phyloP scores from a whole-genome alignment of 345 rosid species.

The Physaria fendleri region DNA sequence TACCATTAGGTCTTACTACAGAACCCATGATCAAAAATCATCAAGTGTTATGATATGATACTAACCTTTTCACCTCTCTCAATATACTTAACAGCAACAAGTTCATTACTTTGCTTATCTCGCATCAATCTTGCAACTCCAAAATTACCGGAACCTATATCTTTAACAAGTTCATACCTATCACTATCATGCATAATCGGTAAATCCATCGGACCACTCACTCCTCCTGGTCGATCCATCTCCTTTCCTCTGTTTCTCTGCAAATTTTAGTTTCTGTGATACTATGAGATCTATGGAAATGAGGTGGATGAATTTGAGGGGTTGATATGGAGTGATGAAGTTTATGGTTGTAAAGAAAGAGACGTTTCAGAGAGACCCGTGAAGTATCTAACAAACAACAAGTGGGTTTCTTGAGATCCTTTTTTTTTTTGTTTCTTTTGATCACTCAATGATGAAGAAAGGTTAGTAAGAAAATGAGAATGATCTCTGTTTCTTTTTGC shows the following conservation, averaged over 20 bases:
- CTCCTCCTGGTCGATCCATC: slow-evolving; percentile 72
- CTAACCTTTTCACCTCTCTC: slow-evolving; percentile 91
- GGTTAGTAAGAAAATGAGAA: neutral
- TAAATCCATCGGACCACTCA: slow-evolving; percentile 76
- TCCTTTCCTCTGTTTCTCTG: neutral
- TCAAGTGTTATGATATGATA: no score
- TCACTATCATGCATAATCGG: slow-evolving; percentile 38
- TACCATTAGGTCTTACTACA: no score
- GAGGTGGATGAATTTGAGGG: slow-evolving; percentile 18
- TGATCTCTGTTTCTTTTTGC: slow-evolving; percentile 1
- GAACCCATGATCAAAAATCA: no score
- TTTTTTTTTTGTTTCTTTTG: slow-evolving; percentile 12
- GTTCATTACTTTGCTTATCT: slow-evolving; percentile 76
- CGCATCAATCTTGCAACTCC: slow-evolving; percentile 85
- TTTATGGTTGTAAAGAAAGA: slow-evolving; percentile 21
- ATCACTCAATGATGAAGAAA: neutral
- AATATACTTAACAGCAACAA: slow-evolving; percentile 87
- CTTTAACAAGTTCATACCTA: slow-evolving; percentile 66
- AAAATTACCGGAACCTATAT: slow-evolving; percentile 84
- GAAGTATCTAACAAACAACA: slow-evolving; percentile 34
- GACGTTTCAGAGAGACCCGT: slow-evolving; percentile 24
- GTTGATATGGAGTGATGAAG: slow-evolving; percentile 3
- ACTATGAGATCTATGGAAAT: neutral
- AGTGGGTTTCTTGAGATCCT: slow-evolving; percentile 33
- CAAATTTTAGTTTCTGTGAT: neutral